Base-by-base conservation (phyloP, 768 basidiomycete genomes). In the Tricholomella constricta region DNA sequence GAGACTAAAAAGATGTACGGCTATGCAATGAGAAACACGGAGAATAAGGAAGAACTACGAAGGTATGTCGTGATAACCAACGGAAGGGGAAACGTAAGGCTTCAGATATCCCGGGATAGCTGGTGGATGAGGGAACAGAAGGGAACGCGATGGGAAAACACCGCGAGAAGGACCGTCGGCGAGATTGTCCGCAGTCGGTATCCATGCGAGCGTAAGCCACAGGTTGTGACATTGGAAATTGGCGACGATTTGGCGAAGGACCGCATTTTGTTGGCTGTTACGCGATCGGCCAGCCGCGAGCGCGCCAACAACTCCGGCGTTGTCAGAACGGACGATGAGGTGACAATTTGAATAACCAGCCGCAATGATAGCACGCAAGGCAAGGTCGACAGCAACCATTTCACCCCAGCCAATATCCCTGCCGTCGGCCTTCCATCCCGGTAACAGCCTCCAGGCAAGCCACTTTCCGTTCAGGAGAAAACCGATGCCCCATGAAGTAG, bases 321-420 rank as follows among this genome's bases (percentile, higher is more conserved):
- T n/a, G n/a, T n/a, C n/a, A n/a, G 51, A n/a, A 10, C 52, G 59
- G 1, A 78, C 51, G 0, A 61, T 15, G 0, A 77, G 7, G 17
- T 74, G 62, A 3, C 26, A 52, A 27, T 69, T 44, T 0, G 25
- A 8, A 17, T 63, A 51, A 9, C 51, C 55, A 14, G 23, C 10
- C 11, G 44, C 36, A 3, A 54, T 41, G 2, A 56, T 46, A 12
- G 32, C 17, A 6, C n/a, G n/a, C n/a, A n/a, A n/a, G n/a, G n/a
- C n/a, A n/a, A n/a, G n/a, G n/a, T n/a, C n/a, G n/a, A n/a, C 36
- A 19, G 66, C 65, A 2, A 67, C 46, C 4, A 57, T 60, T 26
- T 67, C 66, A 14, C 57, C 62, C 69, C 65, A 67, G 1, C 65
- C 58, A 10, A 69, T 68, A 26, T 65, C 47, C 0, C 63, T 49